Conservation (phyloP, 805 yeast genomes). For the Diddensiella santjacobensis region DNA sequence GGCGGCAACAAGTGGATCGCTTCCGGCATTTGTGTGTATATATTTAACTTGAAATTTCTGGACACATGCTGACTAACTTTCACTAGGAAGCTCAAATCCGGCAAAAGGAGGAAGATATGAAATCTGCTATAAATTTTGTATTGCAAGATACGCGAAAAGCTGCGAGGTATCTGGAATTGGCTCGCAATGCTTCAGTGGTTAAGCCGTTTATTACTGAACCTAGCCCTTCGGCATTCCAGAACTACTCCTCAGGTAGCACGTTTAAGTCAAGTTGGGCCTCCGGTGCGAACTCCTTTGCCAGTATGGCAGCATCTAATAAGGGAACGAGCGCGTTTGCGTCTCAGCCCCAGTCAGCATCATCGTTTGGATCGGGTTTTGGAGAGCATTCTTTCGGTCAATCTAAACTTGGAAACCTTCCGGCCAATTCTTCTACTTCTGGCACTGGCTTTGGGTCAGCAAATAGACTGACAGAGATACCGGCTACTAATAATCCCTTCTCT, state of each 20-base stretch:
- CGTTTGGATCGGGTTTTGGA: conserved; percentile 27
- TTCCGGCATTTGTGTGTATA: conserved; percentile 4
- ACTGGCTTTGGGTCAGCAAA: neutral
- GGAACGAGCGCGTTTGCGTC: neutral
- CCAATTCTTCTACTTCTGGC: neutral
- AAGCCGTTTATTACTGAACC: conserved; percentile 17
- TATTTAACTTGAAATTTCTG: neutral
- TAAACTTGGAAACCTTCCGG: conserved; percentile 9
- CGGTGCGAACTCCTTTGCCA: conserved; percentile 7
- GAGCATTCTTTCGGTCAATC: conserved; percentile 21
- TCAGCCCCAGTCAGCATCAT: conserved; percentile 17
- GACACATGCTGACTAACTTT: conserved; percentile 2
- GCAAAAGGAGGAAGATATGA: conserved; percentile 45
- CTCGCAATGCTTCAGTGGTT: conserved; percentile 30
- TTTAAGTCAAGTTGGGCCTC: conserved; percentile 15
- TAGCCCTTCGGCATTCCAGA: neutral
- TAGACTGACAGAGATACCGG: neutral
- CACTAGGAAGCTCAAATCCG: conserved; percentile 4
- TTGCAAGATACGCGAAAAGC: conserved; percentile 45
- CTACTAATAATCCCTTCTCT: neutral
- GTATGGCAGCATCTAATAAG: neutral
- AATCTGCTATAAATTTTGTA: conserved; percentile 39
- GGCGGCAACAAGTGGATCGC: conserved; percentile 6
- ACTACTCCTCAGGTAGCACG: conserved; percentile 1
- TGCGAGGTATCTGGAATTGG: conserved; percentile 53